Base-by-base conservation (phyloP, 768 basidiomycete genomes). In the Auriscalpium microsporum region DNA sequence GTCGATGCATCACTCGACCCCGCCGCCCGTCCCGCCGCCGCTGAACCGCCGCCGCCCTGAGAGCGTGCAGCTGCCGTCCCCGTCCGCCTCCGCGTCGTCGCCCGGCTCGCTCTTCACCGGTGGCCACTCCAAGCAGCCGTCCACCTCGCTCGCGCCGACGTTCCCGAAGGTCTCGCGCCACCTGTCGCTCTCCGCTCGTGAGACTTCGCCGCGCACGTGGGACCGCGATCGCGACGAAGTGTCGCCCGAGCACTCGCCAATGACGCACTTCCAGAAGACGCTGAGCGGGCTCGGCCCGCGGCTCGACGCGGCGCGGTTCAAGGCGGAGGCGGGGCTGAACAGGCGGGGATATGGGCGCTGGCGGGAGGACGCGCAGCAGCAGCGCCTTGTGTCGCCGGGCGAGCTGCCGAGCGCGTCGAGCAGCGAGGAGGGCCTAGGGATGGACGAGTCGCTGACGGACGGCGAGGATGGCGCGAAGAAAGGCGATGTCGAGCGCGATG, bases 321-420 rank as follows among this genome's bases (percentile, higher is more conserved):
- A 87, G 67, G 85, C 84, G 0, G 85, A 87, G 66, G 86, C 84
- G 17, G 85, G 84, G 16, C 61, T 87, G 35, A 81, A 75, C 57
- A 71, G 71, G 61, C 72, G 83, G 4, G 86, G 84, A 42, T 87
- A 77, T 59, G 77, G 85, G 37, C 58, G 56, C 17, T 71, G 67
- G 64, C 58, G 64, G 23, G 69, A 72, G 45, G 71, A 71, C 56
- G 67, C 28, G 28, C 28, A 73, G 50, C 67, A 71, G 61, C 63
- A 68, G 55, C 68, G 68, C 49, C 62, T 79, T 61, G 70, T 78
- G 69, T 60, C 67, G 14, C 67, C 67, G 49, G 65, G 66, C 57
- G 67, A 73, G 10, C 50, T 63, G 61, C 73, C 68, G 47, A 59
- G 54, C 53, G 57, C 64, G 58, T 61, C 62, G 40, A 63, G 53